These are phyloP conservation scores for Hemisphaericaspora lyxosophila DNA, from an alignment of 1,139 yeast species.

Conservation along the genomic window DNA sequence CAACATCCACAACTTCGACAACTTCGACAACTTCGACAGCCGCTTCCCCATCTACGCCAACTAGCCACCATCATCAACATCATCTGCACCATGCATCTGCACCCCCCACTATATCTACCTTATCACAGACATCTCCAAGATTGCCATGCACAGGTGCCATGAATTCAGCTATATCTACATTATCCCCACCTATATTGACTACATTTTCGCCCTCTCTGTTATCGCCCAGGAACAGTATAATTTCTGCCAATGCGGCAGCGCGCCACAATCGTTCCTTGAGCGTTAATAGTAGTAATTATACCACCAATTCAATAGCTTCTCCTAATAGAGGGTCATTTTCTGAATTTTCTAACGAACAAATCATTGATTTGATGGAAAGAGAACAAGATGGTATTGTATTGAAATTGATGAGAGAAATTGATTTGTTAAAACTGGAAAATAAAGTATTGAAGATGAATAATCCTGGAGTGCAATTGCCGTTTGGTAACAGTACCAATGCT, in stretches of 20 bases:
- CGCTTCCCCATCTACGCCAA: slow-evolving; percentile 2
- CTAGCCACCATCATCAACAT: neutral
- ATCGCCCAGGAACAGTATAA: slow-evolving; percentile 13
- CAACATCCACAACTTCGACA: neutral
- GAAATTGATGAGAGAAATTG: slow-evolving; percentile 57
- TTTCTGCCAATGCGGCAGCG: slow-evolving; percentile 5
- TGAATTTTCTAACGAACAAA: slow-evolving; percentile 38
- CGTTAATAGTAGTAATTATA: slow-evolving; percentile 6
- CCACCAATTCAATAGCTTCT: slow-evolving; percentile 7
- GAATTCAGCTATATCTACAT: neutral
- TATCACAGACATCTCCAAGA: slow-evolving; percentile 4
- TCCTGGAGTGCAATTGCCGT: slow-evolving; percentile 5
- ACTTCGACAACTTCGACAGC: neutral
- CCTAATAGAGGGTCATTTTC: slow-evolving; percentile 8
- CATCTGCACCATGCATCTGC: neutral
- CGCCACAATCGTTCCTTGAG: slow-evolving; percentile 7
- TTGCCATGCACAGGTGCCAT: neutral
- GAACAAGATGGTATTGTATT: slow-evolving; percentile 69
- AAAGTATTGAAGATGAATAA: slow-evolving; percentile 22
- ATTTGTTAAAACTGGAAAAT: slow-evolving; percentile 52
- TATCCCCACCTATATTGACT: slow-evolving; percentile 6
- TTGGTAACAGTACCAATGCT: neutral
- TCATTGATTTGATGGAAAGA: slow-evolving; percentile 63
- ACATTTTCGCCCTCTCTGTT: slow-evolving; percentile 10
- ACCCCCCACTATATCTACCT: neutral